Base-by-base conservation (phyloP, 352 stramenopile genomes). In the Phytophthora cryptogea region DNA sequence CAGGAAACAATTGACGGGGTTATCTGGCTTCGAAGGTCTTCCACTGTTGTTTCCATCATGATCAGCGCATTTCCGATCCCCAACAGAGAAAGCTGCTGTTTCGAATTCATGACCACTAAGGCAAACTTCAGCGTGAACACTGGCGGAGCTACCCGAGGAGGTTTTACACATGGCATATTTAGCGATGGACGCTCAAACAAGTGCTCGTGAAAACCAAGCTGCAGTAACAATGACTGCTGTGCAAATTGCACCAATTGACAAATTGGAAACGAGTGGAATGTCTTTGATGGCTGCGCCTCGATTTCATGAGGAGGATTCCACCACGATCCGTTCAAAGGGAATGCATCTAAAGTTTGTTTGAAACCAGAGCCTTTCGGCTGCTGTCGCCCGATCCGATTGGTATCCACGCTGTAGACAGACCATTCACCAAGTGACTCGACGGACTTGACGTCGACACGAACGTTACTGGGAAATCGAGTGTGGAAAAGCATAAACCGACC, bases 401-500 rank as follows among this genome's bases (percentile, higher is more conserved):
- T 16, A 30, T 74, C 43, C 6, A 77, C 51, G 16, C 50, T 53
- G 14, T 66, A 52, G 10, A 59, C 43, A 7, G 59, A 68, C 45
- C 55, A 74, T 23, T 64, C 48, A 10, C 54, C 65, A 4, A 54
- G 20, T 16, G 41, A 30, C 11, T 50, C 27, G 1, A n/a, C 9
- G 16, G 30, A 1, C 6, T 42, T 9, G 10, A 55, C 20, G 8
- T 31, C 50, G 26, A 31, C 13, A 10, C 16, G 44, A 51, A 23
- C 35, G 10, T 17, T 26, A 2, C 33, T 32, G 8, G 54, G 9
- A n/a, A 74, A 57, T 1, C 33, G 54, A 16, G 57, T 30, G 37
- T 78, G 72, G 41, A 74, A 74, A 6, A 83, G 54, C 5, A 70
- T 43, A 41, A 59, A 83, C 3, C 60, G 62, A 26, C 70, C 61